These are phyloP conservation scores for Dunaliella sp. DNA, from an alignment of 139 green algal genomes.

Conservation along the genomic window DNA sequence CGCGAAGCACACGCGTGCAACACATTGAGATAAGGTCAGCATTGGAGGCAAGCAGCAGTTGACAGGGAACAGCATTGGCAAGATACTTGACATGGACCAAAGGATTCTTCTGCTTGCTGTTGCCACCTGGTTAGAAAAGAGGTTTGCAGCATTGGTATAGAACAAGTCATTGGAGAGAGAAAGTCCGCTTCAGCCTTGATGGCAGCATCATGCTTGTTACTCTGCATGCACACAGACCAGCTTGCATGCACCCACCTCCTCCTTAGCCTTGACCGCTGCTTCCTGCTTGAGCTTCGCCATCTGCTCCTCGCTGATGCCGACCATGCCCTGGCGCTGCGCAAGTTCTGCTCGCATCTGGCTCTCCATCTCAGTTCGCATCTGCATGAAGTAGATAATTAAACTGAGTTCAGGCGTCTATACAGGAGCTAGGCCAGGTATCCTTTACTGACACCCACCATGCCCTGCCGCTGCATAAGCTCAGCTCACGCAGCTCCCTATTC, in stretches of 20 bases:
- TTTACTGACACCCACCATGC: constrained; percentile 23
- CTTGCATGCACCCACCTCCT: constrained; percentile 10
- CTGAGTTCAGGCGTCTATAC: too few species aligned
- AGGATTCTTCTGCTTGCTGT: too few species aligned
- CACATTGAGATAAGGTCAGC: too few species aligned
- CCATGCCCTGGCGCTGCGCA: constrained; percentile 28
- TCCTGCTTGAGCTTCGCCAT: constrained; percentile 28
- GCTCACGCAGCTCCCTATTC: constrained; percentile 56
- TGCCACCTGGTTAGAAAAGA: too few species aligned
- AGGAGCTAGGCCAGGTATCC: constrained; percentile 26
- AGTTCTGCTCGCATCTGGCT: constrained; percentile 47
- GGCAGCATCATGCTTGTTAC: too few species aligned
- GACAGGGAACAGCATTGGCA: too few species aligned
- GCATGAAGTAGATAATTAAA: constrained; percentile 28
- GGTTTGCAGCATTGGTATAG: too few species aligned
- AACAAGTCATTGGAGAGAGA: too few species aligned
- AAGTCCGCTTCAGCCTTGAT: too few species aligned
- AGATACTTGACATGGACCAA: too few species aligned
- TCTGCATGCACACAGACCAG: too few species aligned
- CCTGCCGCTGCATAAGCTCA: constrained; percentile 38
- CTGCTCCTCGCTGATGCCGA: constrained; percentile 33
- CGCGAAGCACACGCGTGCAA: too few species aligned
- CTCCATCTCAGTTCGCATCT: constrained; percentile 57
- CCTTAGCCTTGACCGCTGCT: constrained; percentile 25
- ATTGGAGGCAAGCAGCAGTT: background rate